Evolutionary conservation across 1,139 yeast genomes (phyloP), one percentile per base, ranked within the genome.

Genomic region (Pichia sp.): DNA sequence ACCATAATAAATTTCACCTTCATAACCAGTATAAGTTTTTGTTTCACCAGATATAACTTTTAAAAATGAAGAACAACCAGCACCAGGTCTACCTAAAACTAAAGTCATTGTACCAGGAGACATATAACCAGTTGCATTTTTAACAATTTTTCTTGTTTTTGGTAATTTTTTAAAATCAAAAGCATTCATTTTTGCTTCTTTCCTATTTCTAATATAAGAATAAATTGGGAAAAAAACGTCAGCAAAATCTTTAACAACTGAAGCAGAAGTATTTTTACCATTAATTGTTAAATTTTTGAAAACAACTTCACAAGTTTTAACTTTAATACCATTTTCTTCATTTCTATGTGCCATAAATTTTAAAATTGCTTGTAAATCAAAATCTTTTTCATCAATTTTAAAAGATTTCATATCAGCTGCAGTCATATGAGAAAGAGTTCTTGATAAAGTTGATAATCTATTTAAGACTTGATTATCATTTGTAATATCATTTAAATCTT

Each of bases 31-130:
- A 40, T 55, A 59, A 16, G 55, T 51, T 40, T 64, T 64, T 6
- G 58, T 51, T 45, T 60, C 61, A 39, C 67, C 68, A 23, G 67
- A 59, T 16, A 66, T 35, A 2, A 59, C 49, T 51, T 70, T 71
- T 53, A 73, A 61, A 20, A 72, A 60, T 4, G 78, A 72, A 1
- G 76, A 65, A 57, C 77, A 74, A 30, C 80, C 79, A 24, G 80
- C 71, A 43, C 80, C 80, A 0, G 80, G 80, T 55, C 78, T 68
- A 43, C 78, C 82, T 46, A 71, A 63, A 3, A 71, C 80, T 50
- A 71, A 66, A 33, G 76, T 70, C 75, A 76, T 70, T 46, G 76
- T 76, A 42, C 81, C 81, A 26, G 74, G 68, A 38, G 63, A 62
- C 24, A 73, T 74, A 33, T 61, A 55, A 24, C 79, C 79, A 48